phyloP scores from a whole-genome alignment of 305 asterid genomes.

The Fraxinus velutina region DNA sequence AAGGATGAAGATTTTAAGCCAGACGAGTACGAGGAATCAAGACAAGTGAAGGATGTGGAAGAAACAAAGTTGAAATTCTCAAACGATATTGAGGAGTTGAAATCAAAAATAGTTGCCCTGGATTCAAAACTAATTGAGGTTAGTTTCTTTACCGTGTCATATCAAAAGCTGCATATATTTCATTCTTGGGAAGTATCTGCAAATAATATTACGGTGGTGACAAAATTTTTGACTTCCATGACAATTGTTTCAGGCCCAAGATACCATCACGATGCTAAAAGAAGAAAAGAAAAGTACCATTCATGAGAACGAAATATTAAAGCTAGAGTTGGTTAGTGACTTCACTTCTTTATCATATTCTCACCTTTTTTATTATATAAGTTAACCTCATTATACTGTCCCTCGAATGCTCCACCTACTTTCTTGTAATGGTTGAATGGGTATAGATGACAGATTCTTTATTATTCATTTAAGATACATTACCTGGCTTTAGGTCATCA shows the following conservation, averaged over 20 bases:
- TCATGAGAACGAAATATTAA: slow-evolving; percentile 42
- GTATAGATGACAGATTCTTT: background rate
- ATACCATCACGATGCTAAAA: slow-evolving; percentile 51
- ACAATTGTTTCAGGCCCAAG: slow-evolving; percentile 45
- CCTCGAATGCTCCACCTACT: background rate
- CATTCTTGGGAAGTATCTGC: slow-evolving; percentile 1
- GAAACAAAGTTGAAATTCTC: slow-evolving; percentile 40
- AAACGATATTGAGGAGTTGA: slow-evolving; percentile 50
- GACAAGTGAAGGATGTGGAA: slow-evolving; percentile 39
- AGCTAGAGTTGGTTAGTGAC: slow-evolving; percentile 60
- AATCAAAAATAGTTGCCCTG: slow-evolving; percentile 44
- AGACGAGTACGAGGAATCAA: slow-evolving; percentile 32
- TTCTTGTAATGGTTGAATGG: background rate
- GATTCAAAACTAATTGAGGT: slow-evolving; percentile 68
- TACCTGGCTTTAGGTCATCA: background rate
- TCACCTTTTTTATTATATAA: background rate
- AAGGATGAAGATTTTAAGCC: slow-evolving; percentile 17
- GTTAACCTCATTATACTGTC: background rate
- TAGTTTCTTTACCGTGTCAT: slow-evolving; percentile 24
- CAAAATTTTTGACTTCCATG: slow-evolving; percentile 4
- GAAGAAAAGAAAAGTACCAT: slow-evolving; percentile 47
- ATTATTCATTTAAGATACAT: background rate
- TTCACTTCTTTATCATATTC: slow-evolving; percentile 5
- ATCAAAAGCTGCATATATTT: slow-evolving; percentile 9
- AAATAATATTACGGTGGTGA: background rate